Evolutionary conservation across 352 stramenopile species (phyloP), one percentile per base, ranked within the genome.

Genomic region (Globisporangium lucens): DNA sequence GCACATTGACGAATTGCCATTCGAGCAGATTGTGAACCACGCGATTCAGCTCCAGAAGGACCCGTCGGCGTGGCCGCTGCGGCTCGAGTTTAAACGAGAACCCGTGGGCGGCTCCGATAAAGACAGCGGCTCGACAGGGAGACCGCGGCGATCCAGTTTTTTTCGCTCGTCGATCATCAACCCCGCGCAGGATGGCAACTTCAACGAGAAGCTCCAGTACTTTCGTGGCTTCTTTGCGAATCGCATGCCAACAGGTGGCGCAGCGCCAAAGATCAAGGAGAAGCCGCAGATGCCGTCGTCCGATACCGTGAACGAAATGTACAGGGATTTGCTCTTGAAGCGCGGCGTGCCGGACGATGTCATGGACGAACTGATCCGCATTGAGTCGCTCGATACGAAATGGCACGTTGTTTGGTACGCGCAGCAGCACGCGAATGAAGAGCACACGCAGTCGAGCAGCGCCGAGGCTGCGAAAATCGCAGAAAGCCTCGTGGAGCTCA

Each of bases 291-390:
- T 82, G 43, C 76, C 79, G 20, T 85, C 81, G 58, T 72, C 73
- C 38, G 87, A 90, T 15, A 91, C 82, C 0, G 87, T 95, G n/a
- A 87, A 95, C 55, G 83, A 95, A 59, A 95, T 95, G 87, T 95
- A 95, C 56, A 75, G 87, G 0, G 85, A 95, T 3, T 49, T 95
- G 57, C 79, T 95, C 41, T 35, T 85, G 13, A 95, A 93, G 68
- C 87, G 87, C 35, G 82, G 83, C 46, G 87, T 95, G 20, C 87
- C 87, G 0, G 87, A 95, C 43, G 87, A 95, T 58, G 87, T 95
- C 0, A 87, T 93, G 79, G 87, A 95, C 56, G 87, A 95, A 49
- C 74, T 95, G 13, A 80, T 93, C 61, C 87, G 87, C 2, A 95
- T 95, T 29, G 87, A 95, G 63, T 76, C 84, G 53, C 67, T 91